These are phyloP conservation scores for Elaphomyces granulatus DNA, from an alignment of 495 filamentous ascomycete genomes.

Conservation along the genomic window DNA sequence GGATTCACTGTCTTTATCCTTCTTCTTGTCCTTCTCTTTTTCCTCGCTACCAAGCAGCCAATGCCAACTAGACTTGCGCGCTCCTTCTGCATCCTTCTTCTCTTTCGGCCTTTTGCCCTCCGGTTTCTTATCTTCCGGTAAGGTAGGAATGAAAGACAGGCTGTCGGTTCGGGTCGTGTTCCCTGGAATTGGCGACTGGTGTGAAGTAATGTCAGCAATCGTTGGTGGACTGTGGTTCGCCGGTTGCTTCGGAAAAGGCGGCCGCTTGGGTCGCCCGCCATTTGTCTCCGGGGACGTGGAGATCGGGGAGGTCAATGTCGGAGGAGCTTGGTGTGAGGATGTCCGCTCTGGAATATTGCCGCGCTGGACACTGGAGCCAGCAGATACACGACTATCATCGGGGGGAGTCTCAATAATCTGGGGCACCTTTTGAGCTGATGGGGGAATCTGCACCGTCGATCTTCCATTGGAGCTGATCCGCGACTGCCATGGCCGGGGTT, in stretches of 20 bases:
- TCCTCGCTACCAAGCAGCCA: slow-evolving; percentile 61
- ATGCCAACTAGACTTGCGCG: slow-evolving; percentile 72
- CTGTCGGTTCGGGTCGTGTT: slow-evolving; percentile 59
- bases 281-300: slow-evolving; percentile 4
- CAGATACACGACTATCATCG: slow-evolving; percentile 18
- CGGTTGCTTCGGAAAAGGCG: neutral
- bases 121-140: slow-evolving; percentile 48
- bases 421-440: slow-evolving; percentile 38
- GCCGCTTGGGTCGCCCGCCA: neutral
- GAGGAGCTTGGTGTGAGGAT: slow-evolving; percentile 38
- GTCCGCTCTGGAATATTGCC: slow-evolving; percentile 32
- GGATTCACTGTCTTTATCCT: slow-evolving; percentile 43
- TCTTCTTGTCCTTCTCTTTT: slow-evolving; percentile 56
- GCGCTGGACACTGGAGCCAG: slow-evolving; percentile 17
- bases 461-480: slow-evolving; percentile 33
- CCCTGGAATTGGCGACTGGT: slow-evolving; percentile 55
- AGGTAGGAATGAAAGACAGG: slow-evolving; percentile 72
- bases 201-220: slow-evolving; percentile 45
- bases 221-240: slow-evolving; percentile 13
- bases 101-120: slow-evolving; percentile 53
- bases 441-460: slow-evolving; percentile 25
- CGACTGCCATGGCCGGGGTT: slow-evolving; percentile 30
- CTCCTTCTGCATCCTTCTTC: slow-evolving; percentile 42
- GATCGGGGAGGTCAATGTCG: slow-evolving; percentile 8
- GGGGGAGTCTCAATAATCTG: slow-evolving; percentile 57